phyloP scores from a whole-genome alignment of 2,329 filamentous ascomycete genomes.

The Scorias spongiosa region DNA sequence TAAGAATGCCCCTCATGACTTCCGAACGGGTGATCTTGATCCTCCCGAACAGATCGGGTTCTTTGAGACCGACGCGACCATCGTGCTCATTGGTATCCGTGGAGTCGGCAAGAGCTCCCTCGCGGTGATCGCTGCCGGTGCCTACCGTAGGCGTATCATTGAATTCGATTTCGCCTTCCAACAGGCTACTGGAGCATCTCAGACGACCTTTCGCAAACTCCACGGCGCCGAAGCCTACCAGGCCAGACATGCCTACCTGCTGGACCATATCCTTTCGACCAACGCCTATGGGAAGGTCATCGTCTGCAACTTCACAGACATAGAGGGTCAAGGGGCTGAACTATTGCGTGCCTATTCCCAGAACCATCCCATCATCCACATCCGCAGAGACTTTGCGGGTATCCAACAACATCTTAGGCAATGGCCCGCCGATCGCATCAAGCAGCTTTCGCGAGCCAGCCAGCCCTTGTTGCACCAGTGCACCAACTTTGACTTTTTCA shows the following conservation, averaged over 20 bases:
- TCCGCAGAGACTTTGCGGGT: slow-evolving; percentile 49
- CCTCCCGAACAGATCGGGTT: background rate
- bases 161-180: slow-evolving; percentile 56
- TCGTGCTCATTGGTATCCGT: slow-evolving; percentile 57
- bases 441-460: slow-evolving; percentile 42
- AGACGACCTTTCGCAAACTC: slow-evolving; percentile 46
- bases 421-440: slow-evolving; percentile 34
- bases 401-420: slow-evolving; percentile 46
- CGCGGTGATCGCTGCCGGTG: slow-evolving; percentile 58
- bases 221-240: slow-evolving; percentile 50
- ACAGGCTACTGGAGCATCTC: slow-evolving; percentile 45
- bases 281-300: slow-evolving; percentile 50
- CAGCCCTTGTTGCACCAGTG: slow-evolving; percentile 47
- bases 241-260: slow-evolving; percentile 44
- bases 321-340: slow-evolving; percentile 47
- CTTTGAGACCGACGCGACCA: slow-evolving; percentile 49
- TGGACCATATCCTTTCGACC: slow-evolving; percentile 44
- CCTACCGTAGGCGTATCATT: slow-evolving; percentile 51
- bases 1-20: too few relatives aligned
- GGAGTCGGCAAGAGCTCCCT: slow-evolving; percentile 64
- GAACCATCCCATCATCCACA: slow-evolving; percentile 55
- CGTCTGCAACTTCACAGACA: slow-evolving; percentile 53
- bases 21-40: background rate
- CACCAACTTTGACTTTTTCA: slow-evolving; percentile 65
- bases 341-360: slow-evolving; percentile 47